Conservation (phyloP, 345 rosid genomes). For the Citrus inodora region DNA sequence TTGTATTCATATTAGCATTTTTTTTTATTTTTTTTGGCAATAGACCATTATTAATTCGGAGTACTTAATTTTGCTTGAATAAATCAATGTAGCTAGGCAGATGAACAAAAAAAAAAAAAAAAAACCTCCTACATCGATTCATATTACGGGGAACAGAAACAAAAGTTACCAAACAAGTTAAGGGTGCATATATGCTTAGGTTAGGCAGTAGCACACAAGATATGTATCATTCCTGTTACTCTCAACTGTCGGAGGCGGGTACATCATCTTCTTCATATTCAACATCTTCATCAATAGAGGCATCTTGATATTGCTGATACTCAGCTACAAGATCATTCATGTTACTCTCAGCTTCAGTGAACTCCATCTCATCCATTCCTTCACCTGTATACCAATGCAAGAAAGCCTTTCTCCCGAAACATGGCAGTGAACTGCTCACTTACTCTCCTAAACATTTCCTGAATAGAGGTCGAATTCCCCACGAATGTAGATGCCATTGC, state of each 20-base stretch:
- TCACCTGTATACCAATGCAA: slow-evolving; percentile 32
- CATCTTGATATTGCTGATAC: slow-evolving; percentile 34
- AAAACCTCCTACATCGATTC: too few relatives aligned
- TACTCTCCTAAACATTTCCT: slow-evolving; percentile 29
- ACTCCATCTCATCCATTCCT: slow-evolving; percentile 33
- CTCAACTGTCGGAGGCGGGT: slow-evolving; percentile 18
- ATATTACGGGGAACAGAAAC: too few relatives aligned
- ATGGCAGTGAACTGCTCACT: slow-evolving; percentile 31
- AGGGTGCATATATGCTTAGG: too few relatives aligned
- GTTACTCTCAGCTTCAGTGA: slow-evolving; percentile 25
- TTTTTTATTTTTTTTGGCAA: too few relatives aligned
- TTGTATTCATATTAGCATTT: too few relatives aligned
- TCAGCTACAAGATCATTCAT: slow-evolving; percentile 32
- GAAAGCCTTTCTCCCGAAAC: slow-evolving; percentile 26
- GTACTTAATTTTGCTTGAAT: too few relatives aligned
- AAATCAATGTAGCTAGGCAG: too few relatives aligned
- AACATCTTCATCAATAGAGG: slow-evolving; percentile 17
- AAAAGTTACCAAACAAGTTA: too few relatives aligned
- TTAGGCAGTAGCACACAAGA: too few relatives aligned
- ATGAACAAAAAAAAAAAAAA: too few relatives aligned
- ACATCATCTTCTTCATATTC: slow-evolving; percentile 18
- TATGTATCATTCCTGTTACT: too few relatives aligned
- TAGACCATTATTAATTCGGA: too few relatives aligned
- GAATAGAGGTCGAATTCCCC: slow-evolving; percentile 27
- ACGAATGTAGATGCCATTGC: slow-evolving; percentile 25